Conservation (phyloP, 208 protist species). For the Trypanosoma caninum region DNA sequence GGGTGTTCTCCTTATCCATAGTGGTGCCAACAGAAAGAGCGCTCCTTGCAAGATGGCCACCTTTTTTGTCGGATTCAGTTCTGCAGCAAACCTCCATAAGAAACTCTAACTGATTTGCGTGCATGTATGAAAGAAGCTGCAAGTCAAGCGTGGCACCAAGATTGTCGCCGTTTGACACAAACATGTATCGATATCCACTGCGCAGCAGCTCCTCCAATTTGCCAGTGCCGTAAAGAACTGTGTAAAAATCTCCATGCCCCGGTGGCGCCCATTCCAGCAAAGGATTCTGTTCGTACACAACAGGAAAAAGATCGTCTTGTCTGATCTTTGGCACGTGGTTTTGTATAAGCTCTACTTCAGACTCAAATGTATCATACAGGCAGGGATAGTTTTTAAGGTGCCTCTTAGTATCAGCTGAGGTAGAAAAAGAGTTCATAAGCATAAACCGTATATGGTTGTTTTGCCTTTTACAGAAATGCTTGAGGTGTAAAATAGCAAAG, state of each 20-base stretch:
- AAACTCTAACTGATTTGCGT: slow-evolving; percentile 75
- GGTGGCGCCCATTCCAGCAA: slow-evolving; percentile 95
- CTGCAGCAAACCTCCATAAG: slow-evolving; percentile 90
- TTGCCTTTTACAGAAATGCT: slow-evolving; percentile 88
- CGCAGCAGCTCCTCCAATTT: slow-evolving; percentile 76
- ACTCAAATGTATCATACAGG: slow-evolving; percentile 48
- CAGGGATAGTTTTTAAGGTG: slow-evolving; percentile 58
- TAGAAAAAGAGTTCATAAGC: slow-evolving; percentile 99
- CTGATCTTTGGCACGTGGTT: slow-evolving; percentile 86
- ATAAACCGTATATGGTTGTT: slow-evolving; percentile 93
- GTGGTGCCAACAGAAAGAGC: background rate
- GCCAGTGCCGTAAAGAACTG: slow-evolving; percentile 90
- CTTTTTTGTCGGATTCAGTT: slow-evolving; percentile 92
- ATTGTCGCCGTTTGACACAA: slow-evolving; percentile 99
- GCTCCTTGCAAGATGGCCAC: slow-evolving; percentile 83
- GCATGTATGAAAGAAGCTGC: slow-evolving; percentile 89
- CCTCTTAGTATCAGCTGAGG: slow-evolving; percentile 86
- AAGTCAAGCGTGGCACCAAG: slow-evolving; percentile 92
- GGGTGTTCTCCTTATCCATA: background rate
- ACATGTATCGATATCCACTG: slow-evolving; percentile 96
- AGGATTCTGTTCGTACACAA: slow-evolving; percentile 39
- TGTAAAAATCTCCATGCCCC: slow-evolving; percentile 99
- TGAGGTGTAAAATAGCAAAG: slow-evolving; percentile 93
- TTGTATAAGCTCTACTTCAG: slow-evolving; percentile 75
- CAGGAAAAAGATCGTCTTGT: slow-evolving; percentile 59